These are phyloP conservation scores for Closterium sp. DNA, from an alignment of 139 green algal genomes.

Conservation along the genomic window DNA sequence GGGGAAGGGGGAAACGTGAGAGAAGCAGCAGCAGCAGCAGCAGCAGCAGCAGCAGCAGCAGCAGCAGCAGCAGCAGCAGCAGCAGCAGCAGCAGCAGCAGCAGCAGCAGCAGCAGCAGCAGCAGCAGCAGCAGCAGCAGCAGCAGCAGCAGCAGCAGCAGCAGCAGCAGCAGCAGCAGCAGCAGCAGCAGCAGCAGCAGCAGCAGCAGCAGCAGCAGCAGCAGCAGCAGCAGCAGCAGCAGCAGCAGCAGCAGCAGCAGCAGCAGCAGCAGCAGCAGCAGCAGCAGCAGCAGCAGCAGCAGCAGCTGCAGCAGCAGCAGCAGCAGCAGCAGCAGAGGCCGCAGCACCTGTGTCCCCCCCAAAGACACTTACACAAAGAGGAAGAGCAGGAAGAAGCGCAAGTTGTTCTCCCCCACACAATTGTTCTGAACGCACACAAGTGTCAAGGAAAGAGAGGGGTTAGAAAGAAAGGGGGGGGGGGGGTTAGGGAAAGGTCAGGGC, in stretches of 20 bases:
- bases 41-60: neutral
- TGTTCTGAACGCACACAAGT: no score
- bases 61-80: neutral
- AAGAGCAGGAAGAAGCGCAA: conserved; percentile 50
- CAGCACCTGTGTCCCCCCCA: neutral
- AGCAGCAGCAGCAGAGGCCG: neutral
- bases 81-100: conserved; percentile 1
- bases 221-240: conserved; percentile 1
- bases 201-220: conserved; percentile 1
- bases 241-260: neutral
- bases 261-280: conserved; percentile 1
- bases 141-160: conserved; percentile 1
- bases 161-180: conserved; percentile 1
- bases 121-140: neutral
- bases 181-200: neutral
- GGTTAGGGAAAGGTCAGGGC: no score
- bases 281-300: conserved; percentile 1
- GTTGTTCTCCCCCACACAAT: conserved; percentile 53
- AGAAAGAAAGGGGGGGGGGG: no score
- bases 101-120: conserved; percentile 1
- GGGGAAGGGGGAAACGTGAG: no score
- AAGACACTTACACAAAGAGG: conserved; percentile 49
- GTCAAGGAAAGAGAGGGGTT: no score
- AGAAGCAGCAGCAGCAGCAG: no score
- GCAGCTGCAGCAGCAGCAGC: neutral